Evolutionary conservation across 345 rosid genomes (phyloP), one percentile per base, ranked within the genome.

Genomic region (Heritiera fomes): DNA sequence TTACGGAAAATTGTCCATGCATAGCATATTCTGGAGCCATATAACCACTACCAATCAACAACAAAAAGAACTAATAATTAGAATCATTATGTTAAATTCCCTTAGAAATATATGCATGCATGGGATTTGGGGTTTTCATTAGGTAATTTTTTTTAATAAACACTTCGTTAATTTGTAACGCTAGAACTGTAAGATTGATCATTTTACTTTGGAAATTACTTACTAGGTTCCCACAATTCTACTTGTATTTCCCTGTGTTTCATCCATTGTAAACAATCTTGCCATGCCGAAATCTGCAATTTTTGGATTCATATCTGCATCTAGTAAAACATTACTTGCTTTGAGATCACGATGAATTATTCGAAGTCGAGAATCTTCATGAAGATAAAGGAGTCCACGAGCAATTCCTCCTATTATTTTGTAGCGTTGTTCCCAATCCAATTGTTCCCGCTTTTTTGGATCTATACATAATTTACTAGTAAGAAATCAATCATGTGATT

Each of bases 21-120:
- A 81, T 60, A 3, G 86, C 90, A 61, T 87, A 85, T 50, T 89
- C 89, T 2, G 88, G 89, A 43, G 90, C 77, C 85, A 87, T 86
- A 17, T 86, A 87, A 18, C 91, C 89, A 46, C 91, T 86, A 65
- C 67, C 7, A 15, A 11, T 64, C 11, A 64, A 64, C 23, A 64
- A 14, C 7, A 34, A 47, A 43, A 46, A 53, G 17, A 17, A 62
- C 17, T 63, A 5, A 40, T 40, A 14, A 41, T 63, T 63, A 32
- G 43, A 17, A 15, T 41, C 50, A 0, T 43, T 4, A 3, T 17
- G 5, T 18, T 55, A 53, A 15, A 15, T 53, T 15, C 58, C n/a
- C 15, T 23, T 23, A 0, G 28, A 23, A 23, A 23, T 23, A 23
- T 23, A 23, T 23, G 28, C 28, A 23, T 23, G 28, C 28, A 23